Percentiles rank a stretch among this genome's conserved stretches.
These are phyloP conservation scores for Penicillium riverlandense DNA, from an alignment of 495 filamentous ascomycete species.

Conservation along the genomic window DNA sequence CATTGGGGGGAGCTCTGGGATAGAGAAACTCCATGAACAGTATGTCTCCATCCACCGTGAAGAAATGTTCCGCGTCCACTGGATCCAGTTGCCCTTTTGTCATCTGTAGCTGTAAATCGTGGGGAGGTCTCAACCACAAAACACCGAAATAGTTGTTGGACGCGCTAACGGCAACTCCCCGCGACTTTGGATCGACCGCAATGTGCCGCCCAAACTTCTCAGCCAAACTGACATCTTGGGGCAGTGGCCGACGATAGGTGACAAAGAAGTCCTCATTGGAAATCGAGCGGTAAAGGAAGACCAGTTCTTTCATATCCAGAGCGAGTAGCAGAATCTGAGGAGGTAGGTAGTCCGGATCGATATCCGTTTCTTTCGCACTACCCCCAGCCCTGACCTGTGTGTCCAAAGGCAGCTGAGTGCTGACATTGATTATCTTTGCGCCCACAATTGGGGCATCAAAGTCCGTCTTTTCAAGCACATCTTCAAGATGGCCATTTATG, in stretches of 20 bases:
- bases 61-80: conserved; percentile 42
- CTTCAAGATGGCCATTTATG: conserved; percentile 56
- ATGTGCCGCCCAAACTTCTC: conserved; percentile 67
- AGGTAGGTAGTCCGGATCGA: conserved; percentile 38
- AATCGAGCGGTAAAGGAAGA: conserved; percentile 60
- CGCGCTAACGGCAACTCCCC: conserved; percentile 59
- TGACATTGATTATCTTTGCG: conserved; percentile 36
- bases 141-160: conserved; percentile 51
- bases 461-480: conserved; percentile 64
- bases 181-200: conserved; percentile 72
- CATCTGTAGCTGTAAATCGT: conserved; percentile 29
- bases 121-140: conserved; percentile 31
- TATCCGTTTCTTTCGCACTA: background rate
- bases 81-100: conserved; percentile 23
- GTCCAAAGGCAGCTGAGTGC: conserved; percentile 24
- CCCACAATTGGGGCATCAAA: conserved; percentile 56
- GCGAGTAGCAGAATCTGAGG: conserved; percentile 72
- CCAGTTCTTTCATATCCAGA: conserved; percentile 58
- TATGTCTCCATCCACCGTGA: conserved; percentile 64
- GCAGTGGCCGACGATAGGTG: conserved; percentile 49
- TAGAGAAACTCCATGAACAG: conserved; percentile 84
- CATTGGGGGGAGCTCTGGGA: conserved; percentile 47
- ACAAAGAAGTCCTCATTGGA: conserved; percentile 47
- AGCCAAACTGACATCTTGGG: conserved; percentile 44
- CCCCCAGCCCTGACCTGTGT: conserved; percentile 17